Evolutionary conservation across 257 asterid genomes (phyloP), one percentile per base, ranked within the genome.

Genomic region (Solanum piurae): DNA sequence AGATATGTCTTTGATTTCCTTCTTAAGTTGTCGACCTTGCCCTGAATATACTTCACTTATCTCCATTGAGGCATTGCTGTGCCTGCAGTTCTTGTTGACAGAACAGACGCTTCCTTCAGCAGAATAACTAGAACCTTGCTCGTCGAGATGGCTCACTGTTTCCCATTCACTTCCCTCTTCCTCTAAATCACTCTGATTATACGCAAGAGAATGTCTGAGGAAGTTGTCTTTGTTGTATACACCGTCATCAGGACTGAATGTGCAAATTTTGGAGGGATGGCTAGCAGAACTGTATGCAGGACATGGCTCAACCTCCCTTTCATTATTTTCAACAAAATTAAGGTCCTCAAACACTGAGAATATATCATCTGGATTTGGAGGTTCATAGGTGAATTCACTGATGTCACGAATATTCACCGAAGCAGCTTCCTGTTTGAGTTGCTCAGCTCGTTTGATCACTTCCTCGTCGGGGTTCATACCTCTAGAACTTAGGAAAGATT

Each of bases 161-260:
- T 94, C 98, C 98, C 98, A 94, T 75, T 94, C 98, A 44, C 95
- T 93, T 33, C 92, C 92, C 5, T 93, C 98, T 27, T 92, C 95
- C 85, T 93, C 97, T 37, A 91, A 62, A 82, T 90, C 95, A 83
- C 94, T 92, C 10, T 36, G 91, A 86, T 90, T 89, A 83, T 90
- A 89, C 1, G 86, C 86, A 23, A 85, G 84, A 16, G 93, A 60
- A 86, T 90, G 93, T 37, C 91, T 87, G 36, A 86, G 87, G 46
- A 85, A 86, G 62, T 88, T 83, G 71, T 91, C 91, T 87, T 91
- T 88, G 60, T 80, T 89, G 71, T 86, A 88, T 83, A 27, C 44
- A 83, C 83, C 86, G 31, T 82, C 91, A 82, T 89, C 89, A n/a
- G 92, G 92, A 89, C 92, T 91, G 85, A 88, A 93, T 0, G 89